Conservation (phyloP, 352 stramenopile genomes). For the Phytophthora cactorum region DNA sequence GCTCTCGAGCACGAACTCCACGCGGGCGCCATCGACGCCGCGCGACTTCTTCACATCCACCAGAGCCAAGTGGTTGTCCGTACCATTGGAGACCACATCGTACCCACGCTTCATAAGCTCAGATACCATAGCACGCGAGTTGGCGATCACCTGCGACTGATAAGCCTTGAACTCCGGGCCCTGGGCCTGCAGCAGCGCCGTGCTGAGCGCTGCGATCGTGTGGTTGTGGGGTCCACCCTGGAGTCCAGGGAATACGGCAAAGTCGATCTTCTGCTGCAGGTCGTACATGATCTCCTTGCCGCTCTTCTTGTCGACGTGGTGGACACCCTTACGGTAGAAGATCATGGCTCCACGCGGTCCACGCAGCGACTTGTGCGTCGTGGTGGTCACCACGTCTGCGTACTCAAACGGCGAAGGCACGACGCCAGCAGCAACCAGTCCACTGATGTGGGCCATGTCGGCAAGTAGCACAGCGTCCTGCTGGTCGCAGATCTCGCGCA, state of each 20-base stretch:
- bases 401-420: constrained; percentile 98
- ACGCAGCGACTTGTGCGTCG: constrained; percentile 99
- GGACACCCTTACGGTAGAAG: constrained; percentile 98
- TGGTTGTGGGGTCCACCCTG: constrained; percentile 99
- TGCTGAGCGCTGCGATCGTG: constrained; percentile 99
- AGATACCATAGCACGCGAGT: constrained; percentile 90
- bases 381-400: constrained; percentile 99
- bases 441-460: constrained; percentile 99
- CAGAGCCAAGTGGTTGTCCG: constrained; percentile 98
- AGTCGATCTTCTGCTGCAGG: constrained; percentile 99
- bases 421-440: constrained; percentile 95
- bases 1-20: constrained; percentile 97
- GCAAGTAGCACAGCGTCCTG: constrained; percentile 97
- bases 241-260: constrained; percentile 98
- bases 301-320: constrained; percentile 95
- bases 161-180: constrained; percentile 97
- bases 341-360: constrained; percentile 99
- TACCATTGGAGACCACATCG: constrained; percentile 97
- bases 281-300: constrained; percentile 94
- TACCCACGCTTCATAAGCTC: constrained; percentile 94
- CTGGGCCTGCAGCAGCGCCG: constrained; percentile 96
- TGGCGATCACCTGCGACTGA: constrained; percentile 95
- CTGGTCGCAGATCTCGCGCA: constrained; percentile 95
- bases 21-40: constrained; percentile 94
- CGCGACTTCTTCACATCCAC: constrained; percentile 96